phyloP scores from a whole-genome alignment of 129 eudicot species.

The Daucus carota region DNA sequence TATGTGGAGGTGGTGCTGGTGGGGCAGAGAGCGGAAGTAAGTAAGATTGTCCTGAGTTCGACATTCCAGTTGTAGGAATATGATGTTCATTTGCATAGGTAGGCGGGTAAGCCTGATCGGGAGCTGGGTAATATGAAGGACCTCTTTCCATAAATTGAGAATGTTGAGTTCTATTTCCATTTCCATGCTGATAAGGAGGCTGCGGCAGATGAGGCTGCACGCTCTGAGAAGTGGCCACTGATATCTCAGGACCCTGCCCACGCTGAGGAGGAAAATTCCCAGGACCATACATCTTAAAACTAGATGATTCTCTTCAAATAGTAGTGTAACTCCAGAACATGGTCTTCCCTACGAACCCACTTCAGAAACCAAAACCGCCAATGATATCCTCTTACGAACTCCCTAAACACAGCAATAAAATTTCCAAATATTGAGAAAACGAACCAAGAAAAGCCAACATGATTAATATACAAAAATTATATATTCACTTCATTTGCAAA shows the following conservation, averaged over 20 bases:
- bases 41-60: conserved; percentile 24
- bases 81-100: not conserved
- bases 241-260: conserved; percentile 2
- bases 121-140: not conserved
- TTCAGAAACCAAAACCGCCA: not conserved
- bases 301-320: not conserved
- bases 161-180: not conserved
- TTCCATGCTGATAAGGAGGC: not conserved
- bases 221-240: not conserved
- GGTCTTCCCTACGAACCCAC: not conserved
- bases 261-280: not conserved
- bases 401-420: not conserved
- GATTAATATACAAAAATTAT: not conserved
- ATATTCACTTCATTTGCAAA: not conserved
- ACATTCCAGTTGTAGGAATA: not conserved
- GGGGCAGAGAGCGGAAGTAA: conserved; percentile 17
- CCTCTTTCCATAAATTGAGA: not conserved
- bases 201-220: not conserved
- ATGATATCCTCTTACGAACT: not conserved
- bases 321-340: not conserved
- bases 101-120: not conserved
- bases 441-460: not conserved
- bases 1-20: conserved; percentile 5
- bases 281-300: not conserved
- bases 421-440: not conserved